Base-by-base conservation (phyloP, 139 green algal species). In the Mesostigma viride region DNA sequence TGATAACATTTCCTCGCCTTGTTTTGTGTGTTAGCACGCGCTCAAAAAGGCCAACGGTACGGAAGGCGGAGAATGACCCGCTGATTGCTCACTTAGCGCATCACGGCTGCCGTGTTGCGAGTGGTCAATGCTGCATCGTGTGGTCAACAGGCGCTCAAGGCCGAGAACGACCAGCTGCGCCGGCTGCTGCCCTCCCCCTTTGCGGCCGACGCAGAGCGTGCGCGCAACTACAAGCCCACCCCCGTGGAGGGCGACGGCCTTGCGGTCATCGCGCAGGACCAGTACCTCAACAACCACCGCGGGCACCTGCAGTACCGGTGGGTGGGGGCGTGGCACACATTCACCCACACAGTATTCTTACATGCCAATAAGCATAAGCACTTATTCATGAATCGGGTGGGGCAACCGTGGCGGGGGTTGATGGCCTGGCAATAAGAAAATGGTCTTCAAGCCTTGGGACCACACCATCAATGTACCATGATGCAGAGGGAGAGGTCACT, bases 291-390 rank as follows among this genome's bases (percentile, higher is more conserved):
- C 3, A 3, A 36, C 0, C 53, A 74, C 70, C 56, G 63, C 26
- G 58, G 64, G 11, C 76, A 82, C 46, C 61, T 82, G 5, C 62
- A 74, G 17, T 73, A 82, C 62, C 48, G 71, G 64, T 76, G 31
- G 48, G 31, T 17, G 11, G 14, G 60, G 14, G 11, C 17, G 11
- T 60, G 11, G 11, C 60, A n/a, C 35, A 11, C 22, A 58, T 58
- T 58, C 11, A 11, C 11, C 35, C 11, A 17, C 20, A 17, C 35
- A 28, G 11, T 17, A 6, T 60, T 60, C 5, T 22, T 28, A 17
- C 35, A 11, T 31, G 58, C 58, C 28, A 8, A 27, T 24, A 6
- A 24, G 11, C 5, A n/a, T n/a, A n/a, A n/a, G n/a, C n/a, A n/a
- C n/a, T n/a, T n/a, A n/a, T n/a, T n/a, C n/a, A n/a, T n/a, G n/a